These are phyloP conservation scores for Phialocephala sp. DNA, from an alignment of 2,329 filamentous ascomycete species.

Conservation along the genomic window DNA sequence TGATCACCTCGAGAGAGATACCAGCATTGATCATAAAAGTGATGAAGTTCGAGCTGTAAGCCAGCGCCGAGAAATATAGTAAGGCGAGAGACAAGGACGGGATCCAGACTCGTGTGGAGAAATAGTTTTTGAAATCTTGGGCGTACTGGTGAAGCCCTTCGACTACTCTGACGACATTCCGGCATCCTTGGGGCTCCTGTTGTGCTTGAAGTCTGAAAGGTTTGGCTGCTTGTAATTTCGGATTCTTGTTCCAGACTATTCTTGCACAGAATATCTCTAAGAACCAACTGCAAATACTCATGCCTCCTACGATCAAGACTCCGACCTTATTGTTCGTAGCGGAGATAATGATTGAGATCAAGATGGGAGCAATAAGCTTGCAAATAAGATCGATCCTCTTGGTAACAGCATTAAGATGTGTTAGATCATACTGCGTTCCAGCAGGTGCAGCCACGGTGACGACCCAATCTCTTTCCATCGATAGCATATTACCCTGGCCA, in stretches of 20 bases:
- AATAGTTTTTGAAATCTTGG: conserved; percentile 46
- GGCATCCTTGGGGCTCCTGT: background rate
- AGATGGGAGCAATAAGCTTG: conserved; percentile 59
- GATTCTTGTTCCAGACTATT: conserved; percentile 47
- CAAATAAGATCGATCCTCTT: conserved; percentile 62
- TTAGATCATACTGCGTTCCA: conserved; percentile 46
- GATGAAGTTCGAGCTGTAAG: conserved; percentile 59
- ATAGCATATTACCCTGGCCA: conserved; percentile 50
- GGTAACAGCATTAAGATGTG: conserved; percentile 58
- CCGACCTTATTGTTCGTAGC: conserved; percentile 50
- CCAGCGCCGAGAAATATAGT: conserved; percentile 60
- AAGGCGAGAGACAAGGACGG: conserved; percentile 56
- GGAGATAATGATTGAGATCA: conserved; percentile 54
- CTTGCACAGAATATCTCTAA: conserved; percentile 49
- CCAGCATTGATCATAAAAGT: conserved; percentile 58
- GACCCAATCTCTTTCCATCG: conserved; percentile 56
- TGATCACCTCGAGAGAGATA: conserved; percentile 54
- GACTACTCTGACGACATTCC: background rate
- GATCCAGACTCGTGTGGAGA: conserved; percentile 47
- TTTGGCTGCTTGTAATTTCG: conserved; percentile 41
- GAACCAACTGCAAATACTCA: conserved; percentile 50
- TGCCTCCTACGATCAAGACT: conserved; percentile 51
- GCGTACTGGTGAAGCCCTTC: background rate
- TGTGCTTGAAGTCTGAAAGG: background rate
- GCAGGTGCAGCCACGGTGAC: conserved; percentile 44